Base-by-base conservation (phyloP, 2,329 filamentous ascomycete species). In the Hypocreales sp. region DNA sequence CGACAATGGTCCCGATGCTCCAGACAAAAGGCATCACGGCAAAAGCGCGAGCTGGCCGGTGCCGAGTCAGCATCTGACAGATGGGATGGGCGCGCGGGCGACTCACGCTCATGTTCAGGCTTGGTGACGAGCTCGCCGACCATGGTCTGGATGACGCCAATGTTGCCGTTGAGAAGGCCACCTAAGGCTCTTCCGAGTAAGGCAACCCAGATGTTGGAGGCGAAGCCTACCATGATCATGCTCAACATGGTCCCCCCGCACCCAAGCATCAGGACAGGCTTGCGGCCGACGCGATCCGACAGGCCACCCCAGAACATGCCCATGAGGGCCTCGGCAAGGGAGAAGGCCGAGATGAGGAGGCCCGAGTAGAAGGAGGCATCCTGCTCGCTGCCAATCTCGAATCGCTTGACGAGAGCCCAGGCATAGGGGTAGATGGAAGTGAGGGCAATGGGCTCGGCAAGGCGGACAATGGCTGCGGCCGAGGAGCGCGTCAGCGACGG, bases 11-110 rank as follows among this genome's bases (percentile, higher is more conserved):
- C 15, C 86, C 86, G 28, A 93, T 75, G 25, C 70, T 78, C 84
- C 86, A 94, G 7, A 93, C 79, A 45, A 93, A 93, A 1, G 86
- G 86, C 82, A 94, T 92, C 24, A 93, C 71, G 3, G 83, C 74
- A 49, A 86, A 93, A 16, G 86, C 86, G 35, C 78, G 72, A 32
- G 83, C 79, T 82, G 40, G 22, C 5, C 4, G 10, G 11, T 35
- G 4, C 19, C 28, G 22, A 25, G 25, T 41, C 26, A 43, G 42
- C 34, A 26, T 18, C 10, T 10, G 18, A 20, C 7, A n/a, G n/a
- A n/a, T n/a, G n/a, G n/a, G n/a, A n/a, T n/a, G n/a, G n/a, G n/a
- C n/a, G n/a, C n/a, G n/a, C n/a, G 8, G 6, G 14, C n/a, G 8
- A 68, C 75, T 61, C 55, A 82, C 77, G 82, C 55, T 92, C 83